Evolutionary conservation across 768 basidiomycete genomes (phyloP).

Genomic region (Serendipita sp.): DNA sequence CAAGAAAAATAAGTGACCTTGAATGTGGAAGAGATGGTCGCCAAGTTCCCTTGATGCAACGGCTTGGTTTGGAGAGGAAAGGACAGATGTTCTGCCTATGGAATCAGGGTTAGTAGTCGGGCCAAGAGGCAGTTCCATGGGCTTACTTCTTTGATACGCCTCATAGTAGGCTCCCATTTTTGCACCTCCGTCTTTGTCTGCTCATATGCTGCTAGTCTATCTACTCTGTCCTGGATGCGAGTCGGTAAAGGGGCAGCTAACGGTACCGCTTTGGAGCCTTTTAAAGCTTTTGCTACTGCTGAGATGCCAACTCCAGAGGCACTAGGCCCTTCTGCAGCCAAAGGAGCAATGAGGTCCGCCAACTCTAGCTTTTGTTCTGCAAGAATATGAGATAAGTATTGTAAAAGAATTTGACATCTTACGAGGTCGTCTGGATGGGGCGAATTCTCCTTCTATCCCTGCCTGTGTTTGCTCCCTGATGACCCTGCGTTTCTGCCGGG

Average conservation of each 20-base stretch:
- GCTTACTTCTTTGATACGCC: constrained; percentile 66
- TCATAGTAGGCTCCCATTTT: constrained; percentile 90
- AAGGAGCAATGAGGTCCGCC: constrained; percentile 61
- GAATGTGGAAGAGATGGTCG: constrained; percentile 70
- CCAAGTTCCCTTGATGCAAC: constrained; percentile 42
- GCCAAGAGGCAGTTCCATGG: neutral
- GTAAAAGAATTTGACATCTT: neutral
- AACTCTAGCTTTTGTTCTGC: constrained; percentile 42
- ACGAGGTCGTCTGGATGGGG: neutral
- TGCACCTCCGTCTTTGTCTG: constrained; percentile 82
- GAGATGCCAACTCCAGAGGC: constrained; percentile 48
- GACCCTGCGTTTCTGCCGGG: constrained; percentile 39
- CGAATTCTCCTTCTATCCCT: constrained; percentile 71
- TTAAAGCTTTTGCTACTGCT: constrained; percentile 50
- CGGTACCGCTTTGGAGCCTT: constrained; percentile 37
- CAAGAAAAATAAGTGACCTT: constrained; percentile 31
- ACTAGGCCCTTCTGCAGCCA: constrained; percentile 29
- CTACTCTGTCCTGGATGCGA: constrained; percentile 73
- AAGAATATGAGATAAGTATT: constrained; percentile 4
- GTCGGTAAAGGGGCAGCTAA: constrained; percentile 75
- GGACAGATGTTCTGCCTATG: constrained; percentile 67
- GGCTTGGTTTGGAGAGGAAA: constrained; percentile 65
- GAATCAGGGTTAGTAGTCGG: constrained; percentile 6
- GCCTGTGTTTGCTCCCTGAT: constrained; percentile 60
- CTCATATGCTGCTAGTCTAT: constrained; percentile 88